A percentile compares a stretch with the other conserved stretches of the same genome.
Evolutionary conservation across 371 early-diverging fungal species (phyloP).

Genomic region (Lichtheimia ornata): DNA sequence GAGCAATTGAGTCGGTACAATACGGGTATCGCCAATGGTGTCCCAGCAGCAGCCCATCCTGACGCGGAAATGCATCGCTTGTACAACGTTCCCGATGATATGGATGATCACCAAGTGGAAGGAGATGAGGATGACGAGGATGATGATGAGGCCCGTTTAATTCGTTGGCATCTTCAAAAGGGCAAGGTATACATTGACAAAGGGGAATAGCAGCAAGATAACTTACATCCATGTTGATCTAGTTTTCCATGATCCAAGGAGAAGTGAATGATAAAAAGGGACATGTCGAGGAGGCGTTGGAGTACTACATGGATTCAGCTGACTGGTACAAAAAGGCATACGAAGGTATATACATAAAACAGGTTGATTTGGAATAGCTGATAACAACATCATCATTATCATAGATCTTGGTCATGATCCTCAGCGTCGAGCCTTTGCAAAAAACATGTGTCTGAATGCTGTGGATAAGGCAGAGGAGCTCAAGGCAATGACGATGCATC

Average conservation of each 20-base stretch:
- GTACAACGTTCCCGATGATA: conserved; percentile 18
- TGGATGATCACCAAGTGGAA: not conserved
- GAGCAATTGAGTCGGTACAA: conserved; percentile 37
- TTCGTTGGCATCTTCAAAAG: conserved; percentile 24
- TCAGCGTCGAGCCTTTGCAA: conserved; percentile 7
- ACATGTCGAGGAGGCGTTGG: conserved; percentile 41
- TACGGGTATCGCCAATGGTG: conserved; percentile 1
- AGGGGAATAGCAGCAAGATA: not conserved
- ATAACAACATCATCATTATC: not conserved
- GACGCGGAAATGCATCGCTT: conserved; percentile 23
- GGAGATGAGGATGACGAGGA: conserved; percentile 19
- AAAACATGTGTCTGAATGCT: conserved; percentile 33
- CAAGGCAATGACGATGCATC: conserved; percentile 27
- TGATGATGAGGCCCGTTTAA: conserved; percentile 24
- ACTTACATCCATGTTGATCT: not conserved
- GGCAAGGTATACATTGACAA: conserved; percentile 31
- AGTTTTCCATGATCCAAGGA: conserved; percentile 39
- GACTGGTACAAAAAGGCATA: conserved; percentile 41
- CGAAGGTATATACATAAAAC: conserved; percentile 25
- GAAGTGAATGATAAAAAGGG: conserved; percentile 42
- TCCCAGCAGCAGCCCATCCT: conserved; percentile 16
- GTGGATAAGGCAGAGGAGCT: conserved; percentile 40
- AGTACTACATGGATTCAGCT: conserved; percentile 50
- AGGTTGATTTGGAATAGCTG: not conserved
- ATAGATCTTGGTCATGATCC: conserved; percentile 13